phyloP scores from a whole-genome alignment of 257 asterid genomes.

The Verbena officinalis region DNA sequence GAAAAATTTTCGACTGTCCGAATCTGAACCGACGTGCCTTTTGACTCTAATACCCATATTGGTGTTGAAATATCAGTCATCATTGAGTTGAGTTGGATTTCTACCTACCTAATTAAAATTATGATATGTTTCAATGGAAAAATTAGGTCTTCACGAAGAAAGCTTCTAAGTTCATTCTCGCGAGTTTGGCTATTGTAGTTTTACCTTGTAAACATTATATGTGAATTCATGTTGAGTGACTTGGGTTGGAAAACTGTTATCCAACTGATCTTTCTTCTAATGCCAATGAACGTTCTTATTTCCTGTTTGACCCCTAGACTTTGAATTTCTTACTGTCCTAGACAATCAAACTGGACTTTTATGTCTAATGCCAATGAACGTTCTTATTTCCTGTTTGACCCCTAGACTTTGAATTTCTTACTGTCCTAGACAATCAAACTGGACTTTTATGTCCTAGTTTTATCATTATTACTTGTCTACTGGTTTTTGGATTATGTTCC shows the following conservation, averaged over 20 bases:
- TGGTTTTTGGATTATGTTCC: slow-evolving; percentile 1
- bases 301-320: slow-evolving; percentile 12
- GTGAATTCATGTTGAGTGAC: neutral
- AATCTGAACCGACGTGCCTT: neutral
- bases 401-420: neutral
- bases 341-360: slow-evolving; percentile 4
- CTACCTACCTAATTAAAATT: neutral
- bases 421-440: slow-evolving; percentile 2
- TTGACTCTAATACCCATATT: slow-evolving; percentile 9
- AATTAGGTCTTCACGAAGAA: neutral
- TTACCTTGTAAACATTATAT: slow-evolving; percentile 7
- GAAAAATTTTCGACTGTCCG: no score
- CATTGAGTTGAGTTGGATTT: neutral
- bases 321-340: neutral
- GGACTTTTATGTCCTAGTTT: neutral
- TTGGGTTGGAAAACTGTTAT: slow-evolving; percentile 18
- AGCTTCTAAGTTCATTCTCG: slow-evolving; percentile 13
- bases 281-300: neutral
- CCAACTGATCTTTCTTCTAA: slow-evolving; percentile 7
- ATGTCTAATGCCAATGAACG: neutral
- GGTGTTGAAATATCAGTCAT: slow-evolving; percentile 2
- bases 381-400: slow-evolving; percentile 11
- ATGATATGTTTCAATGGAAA: neutral
- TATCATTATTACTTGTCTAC: neutral
- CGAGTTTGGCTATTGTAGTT: neutral